phyloP scores from a whole-genome alignment of 2,329 filamentous ascomycete genomes.

The Pleomassaria siparia region DNA sequence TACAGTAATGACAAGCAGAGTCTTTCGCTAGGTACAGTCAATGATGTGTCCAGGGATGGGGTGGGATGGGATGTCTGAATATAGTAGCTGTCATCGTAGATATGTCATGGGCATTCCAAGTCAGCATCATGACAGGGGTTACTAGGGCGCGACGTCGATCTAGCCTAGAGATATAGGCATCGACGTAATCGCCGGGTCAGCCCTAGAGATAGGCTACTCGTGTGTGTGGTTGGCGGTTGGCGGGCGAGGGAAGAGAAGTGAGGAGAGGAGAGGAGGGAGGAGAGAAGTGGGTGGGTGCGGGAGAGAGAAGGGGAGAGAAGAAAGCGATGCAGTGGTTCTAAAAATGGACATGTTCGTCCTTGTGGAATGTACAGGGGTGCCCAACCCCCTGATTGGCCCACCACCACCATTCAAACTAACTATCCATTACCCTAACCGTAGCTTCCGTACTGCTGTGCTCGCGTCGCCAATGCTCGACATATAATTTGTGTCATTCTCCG shows the following conservation, averaged over 20 bases:
- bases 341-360: constrained; percentile 7
- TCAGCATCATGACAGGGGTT: constrained; percentile 7
- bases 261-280: constrained; percentile 15
- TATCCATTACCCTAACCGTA: constrained; percentile 17
- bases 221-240: constrained; percentile 4
- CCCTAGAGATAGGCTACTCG: constrained; percentile 4
- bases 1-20: constrained; percentile 7
- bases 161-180: constrained; percentile 4
- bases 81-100: no score
- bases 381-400: constrained; percentile 9
- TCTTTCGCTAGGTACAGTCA: neutral
- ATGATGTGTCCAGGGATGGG: neutral
- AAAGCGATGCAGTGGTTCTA: constrained; percentile 8
- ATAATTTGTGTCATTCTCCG: neutral
- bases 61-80: no score
- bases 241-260: constrained; percentile 12
- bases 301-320: constrained; percentile 8
- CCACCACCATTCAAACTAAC: no score
- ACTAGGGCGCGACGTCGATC: constrained; percentile 4
- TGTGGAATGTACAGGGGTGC: neutral
- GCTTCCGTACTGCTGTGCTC: constrained; percentile 12
- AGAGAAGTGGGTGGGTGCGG: constrained; percentile 5
- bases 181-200: constrained; percentile 8
- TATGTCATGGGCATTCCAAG: constrained; percentile 2
- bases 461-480: neutral